phyloP scores from a whole-genome alignment of 345 rosid genomes.

The Rhizophora mangle region DNA sequence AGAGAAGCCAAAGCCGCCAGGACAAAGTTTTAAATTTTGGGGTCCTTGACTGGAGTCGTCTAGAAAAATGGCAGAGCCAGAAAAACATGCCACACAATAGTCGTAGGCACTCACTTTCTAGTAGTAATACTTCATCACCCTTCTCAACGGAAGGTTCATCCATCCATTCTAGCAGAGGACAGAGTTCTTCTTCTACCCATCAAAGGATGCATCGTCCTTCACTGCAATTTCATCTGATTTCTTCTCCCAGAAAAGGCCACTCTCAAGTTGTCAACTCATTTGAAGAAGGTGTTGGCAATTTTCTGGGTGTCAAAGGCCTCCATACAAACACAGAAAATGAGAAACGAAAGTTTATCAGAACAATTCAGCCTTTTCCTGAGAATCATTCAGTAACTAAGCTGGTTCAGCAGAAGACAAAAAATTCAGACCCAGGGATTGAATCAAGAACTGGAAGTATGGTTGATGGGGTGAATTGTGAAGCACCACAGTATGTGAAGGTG shows the following conservation, averaged over 20 bases:
- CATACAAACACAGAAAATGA: conserved; percentile 10
- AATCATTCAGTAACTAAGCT: conserved; percentile 19
- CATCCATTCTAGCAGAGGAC: conserved; percentile 45
- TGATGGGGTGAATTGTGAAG: conserved; percentile 28
- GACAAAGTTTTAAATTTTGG: conserved; percentile 76
- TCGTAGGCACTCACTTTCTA: conserved; percentile 47
- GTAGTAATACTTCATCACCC: conserved; percentile 40
- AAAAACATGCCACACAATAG: conserved; percentile 35
- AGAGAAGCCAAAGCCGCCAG: conserved; percentile 47
- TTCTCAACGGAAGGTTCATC: conserved; percentile 48
- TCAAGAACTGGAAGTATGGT: conserved; percentile 24
- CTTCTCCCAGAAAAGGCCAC: conserved; percentile 41
- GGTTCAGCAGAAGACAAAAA: conserved; percentile 32
- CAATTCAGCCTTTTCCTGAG: background rate
- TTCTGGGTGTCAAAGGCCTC: conserved; percentile 24
- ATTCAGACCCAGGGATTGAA: conserved; percentile 25
- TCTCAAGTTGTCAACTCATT: conserved; percentile 17
- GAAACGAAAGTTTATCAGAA: conserved; percentile 17
- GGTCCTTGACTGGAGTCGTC: conserved; percentile 87
- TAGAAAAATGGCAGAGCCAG: conserved; percentile 80
- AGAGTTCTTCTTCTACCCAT: conserved; percentile 37
- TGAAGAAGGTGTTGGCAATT: conserved; percentile 29
- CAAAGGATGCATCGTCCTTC: conserved; percentile 40
- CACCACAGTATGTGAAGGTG: conserved; percentile 23
- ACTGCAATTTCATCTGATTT: conserved; percentile 39